Conservation (phyloP, 73 alveolate genomes). For the Uronychia binucleata region DNA sequence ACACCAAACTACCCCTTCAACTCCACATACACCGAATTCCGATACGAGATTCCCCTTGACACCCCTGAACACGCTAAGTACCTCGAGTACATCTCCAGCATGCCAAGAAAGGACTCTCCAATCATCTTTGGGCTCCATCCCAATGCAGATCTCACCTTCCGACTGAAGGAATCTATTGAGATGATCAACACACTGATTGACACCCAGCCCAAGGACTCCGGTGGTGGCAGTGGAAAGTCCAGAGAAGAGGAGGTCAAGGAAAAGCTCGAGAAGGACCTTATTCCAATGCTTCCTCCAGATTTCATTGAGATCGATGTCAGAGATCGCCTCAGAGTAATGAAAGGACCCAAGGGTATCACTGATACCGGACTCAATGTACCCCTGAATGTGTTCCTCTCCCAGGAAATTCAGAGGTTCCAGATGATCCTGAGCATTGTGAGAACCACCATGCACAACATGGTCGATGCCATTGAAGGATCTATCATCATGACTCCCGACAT, state of each 20-base stretch:
- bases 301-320: constrained; percentile 91
- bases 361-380: constrained; percentile 99
- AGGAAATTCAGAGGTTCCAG: constrained; percentile 96
- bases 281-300: constrained; percentile 92
- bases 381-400: constrained; percentile 98
- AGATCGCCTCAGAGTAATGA: constrained; percentile 86
- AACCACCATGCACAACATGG: constrained; percentile 87
- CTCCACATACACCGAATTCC: constrained; percentile 86
- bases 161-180: constrained; percentile 98
- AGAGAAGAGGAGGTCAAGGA: constrained; percentile 95
- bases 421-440: constrained; percentile 90
- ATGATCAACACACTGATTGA: constrained; percentile 97
- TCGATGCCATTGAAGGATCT: constrained; percentile 98
- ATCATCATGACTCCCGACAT: constrained; percentile 99
- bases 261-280: constrained; percentile 76
- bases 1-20: constrained; percentile 69
- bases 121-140: constrained; percentile 98
- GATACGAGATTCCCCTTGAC: constrained; percentile 97
- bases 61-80: constrained; percentile 88
- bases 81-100: constrained; percentile 89
- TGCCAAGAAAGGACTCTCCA: constrained; percentile 99
- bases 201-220: constrained; percentile 99
- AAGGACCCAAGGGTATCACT: constrained; percentile 88
- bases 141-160: constrained; percentile 99
- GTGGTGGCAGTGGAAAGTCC: constrained; percentile 98